Conservation (phyloP, 768 basidiomycete species). For the Gloeostereum incarnatum region DNA sequence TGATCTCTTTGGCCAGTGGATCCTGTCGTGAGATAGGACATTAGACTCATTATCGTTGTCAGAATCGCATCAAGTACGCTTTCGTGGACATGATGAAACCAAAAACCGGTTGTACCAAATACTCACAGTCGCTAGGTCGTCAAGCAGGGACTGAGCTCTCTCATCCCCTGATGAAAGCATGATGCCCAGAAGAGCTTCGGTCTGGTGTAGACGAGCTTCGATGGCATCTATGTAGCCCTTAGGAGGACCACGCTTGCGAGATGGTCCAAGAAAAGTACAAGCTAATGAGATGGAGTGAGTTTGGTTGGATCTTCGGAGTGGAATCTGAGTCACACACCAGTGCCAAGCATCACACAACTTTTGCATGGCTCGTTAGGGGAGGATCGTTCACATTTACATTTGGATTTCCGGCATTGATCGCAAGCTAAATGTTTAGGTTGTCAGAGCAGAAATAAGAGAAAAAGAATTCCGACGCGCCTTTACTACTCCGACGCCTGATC, state of each 20-base stretch:
- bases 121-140: conserved; percentile 42
- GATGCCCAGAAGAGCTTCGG: conserved; percentile 82
- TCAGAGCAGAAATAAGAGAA: conserved; percentile 1
- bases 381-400: conserved; percentile 80
- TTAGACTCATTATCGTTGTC: neutral
- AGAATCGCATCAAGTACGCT: conserved; percentile 2
- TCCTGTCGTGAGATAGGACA: conserved; percentile 40
- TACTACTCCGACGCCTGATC: conserved; percentile 67
- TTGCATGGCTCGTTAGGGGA: conserved; percentile 58
- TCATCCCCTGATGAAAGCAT: conserved; percentile 44
- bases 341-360: conserved; percentile 65
- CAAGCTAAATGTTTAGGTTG: conserved; percentile 41
- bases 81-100: conserved; percentile 2
- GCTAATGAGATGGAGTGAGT: conserved; percentile 23
- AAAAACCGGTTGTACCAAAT: conserved; percentile 3
- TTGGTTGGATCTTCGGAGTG: too few species aligned
- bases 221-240: conserved; percentile 95
- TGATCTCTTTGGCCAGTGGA: conserved; percentile 64
- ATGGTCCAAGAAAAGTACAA: conserved; percentile 73
- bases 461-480: conserved; percentile 40
- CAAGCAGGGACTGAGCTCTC: conserved; percentile 33
- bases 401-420: conserved; percentile 84
- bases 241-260: conserved; percentile 79
- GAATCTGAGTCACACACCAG: conserved; percentile 33
- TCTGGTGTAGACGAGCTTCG: conserved; percentile 84